Evolutionary conservation across 306 rosid species (phyloP).

Genomic region (Pyrus betulifolia): DNA sequence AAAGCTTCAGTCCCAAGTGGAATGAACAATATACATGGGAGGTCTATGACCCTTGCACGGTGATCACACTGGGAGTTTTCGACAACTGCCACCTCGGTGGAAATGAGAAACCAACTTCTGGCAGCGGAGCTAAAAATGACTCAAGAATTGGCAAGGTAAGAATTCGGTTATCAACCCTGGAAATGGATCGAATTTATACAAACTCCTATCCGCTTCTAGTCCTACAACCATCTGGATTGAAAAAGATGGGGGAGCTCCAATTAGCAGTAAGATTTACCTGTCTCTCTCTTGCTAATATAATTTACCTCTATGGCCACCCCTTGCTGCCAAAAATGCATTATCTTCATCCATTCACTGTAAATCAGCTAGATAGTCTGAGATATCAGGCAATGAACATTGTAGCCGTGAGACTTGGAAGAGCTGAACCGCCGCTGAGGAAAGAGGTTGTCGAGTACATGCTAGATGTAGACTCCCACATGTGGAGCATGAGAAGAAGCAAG

Average conservation of each 20-base stretch:
- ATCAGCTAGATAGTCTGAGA: constrained; percentile 63
- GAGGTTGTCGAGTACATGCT: constrained; percentile 88
- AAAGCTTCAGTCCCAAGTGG: constrained; percentile 55
- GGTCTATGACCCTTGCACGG: constrained; percentile 64
- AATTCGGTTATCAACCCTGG: constrained; percentile 72
- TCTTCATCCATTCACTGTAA: constrained; percentile 77
- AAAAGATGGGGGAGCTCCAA: constrained; percentile 80
- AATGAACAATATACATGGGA: constrained; percentile 70
- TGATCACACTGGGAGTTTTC: constrained; percentile 63
- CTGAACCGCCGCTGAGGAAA: constrained; percentile 66
- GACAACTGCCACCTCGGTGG: constrained; percentile 70
- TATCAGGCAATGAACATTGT: constrained; percentile 74
- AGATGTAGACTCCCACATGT: constrained; percentile 82
- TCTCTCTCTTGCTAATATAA: constrained; percentile 57
- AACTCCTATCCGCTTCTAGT: constrained; percentile 65
- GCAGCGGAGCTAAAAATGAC: constrained; percentile 36
- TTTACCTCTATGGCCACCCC: constrained; percentile 69
- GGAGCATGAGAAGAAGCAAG: constrained; percentile 84
- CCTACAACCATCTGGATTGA: constrained; percentile 48
- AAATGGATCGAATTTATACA: constrained; percentile 76
- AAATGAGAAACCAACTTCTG: constrained; percentile 24
- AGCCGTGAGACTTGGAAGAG: constrained; percentile 60
- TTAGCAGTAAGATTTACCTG: constrained; percentile 68
- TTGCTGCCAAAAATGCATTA: constrained; percentile 79
- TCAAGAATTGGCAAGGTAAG: constrained; percentile 68